Evolutionary conservation across 2,329 filamentous ascomycete genomes (phyloP).

Genomic region (Phialocephala sp.): DNA sequence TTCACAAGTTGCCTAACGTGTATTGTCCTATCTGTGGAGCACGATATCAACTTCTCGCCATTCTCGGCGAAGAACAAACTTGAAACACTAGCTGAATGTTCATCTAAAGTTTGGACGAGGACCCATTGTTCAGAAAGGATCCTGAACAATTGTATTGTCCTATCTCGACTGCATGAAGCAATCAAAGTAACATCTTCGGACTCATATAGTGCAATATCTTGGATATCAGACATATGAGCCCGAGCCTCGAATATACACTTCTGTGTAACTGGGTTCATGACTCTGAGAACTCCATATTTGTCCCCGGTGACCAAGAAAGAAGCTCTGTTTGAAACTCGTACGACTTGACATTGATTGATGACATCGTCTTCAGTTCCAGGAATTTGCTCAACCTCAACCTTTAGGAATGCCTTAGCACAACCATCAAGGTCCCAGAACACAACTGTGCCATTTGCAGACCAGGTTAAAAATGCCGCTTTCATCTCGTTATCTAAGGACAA

Average conservation of each 20-base stretch:
- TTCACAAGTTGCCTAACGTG: slow-evolving; percentile 80
- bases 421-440: slow-evolving; percentile 84
- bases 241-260: slow-evolving; percentile 73
- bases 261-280: slow-evolving; percentile 67
- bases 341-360: slow-evolving; percentile 63
- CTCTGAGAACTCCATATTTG: slow-evolving; percentile 79
- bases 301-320: slow-evolving; percentile 82
- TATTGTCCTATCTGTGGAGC: slow-evolving; percentile 85
- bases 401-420: slow-evolving; percentile 65
- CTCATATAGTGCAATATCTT: slow-evolving; percentile 77
- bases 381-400: slow-evolving; percentile 72
- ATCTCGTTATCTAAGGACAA: slow-evolving; percentile 64
- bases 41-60: slow-evolving; percentile 74
- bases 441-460: slow-evolving; percentile 81
- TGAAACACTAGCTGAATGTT: slow-evolving; percentile 89
- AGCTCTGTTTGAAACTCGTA: slow-evolving; percentile 64
- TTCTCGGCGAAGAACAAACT: slow-evolving; percentile 76
- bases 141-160: slow-evolving; percentile 89
- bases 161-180: slow-evolving; percentile 84
- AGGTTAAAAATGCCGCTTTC: slow-evolving; percentile 82
- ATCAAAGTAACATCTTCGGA: slow-evolving; percentile 67
- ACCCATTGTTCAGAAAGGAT: slow-evolving; percentile 65
- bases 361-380: slow-evolving; percentile 56
- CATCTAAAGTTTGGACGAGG: slow-evolving; percentile 87
- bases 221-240: slow-evolving; percentile 85